Conservation (phyloP, 129 eudicot species). For the Calendula officinalis region DNA sequence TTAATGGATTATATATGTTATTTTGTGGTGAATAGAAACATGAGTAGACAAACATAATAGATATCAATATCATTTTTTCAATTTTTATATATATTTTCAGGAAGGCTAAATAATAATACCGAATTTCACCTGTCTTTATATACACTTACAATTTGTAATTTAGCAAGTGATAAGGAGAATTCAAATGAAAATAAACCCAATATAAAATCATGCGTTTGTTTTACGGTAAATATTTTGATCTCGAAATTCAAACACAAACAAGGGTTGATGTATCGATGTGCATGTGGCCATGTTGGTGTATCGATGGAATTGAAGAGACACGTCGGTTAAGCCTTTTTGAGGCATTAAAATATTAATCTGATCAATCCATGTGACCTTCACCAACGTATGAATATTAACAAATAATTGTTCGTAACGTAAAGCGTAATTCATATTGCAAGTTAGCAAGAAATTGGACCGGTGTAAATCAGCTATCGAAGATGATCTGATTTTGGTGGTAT, state of each 20-base stretch:
- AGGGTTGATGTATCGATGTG: conserved; percentile 35
- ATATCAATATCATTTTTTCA: no score
- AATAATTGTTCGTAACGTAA: conserved; percentile 23
- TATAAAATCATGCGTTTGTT: background rate
- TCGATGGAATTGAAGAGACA: conserved; percentile 33
- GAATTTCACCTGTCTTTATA: background rate
- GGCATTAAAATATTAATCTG: conserved; percentile 4
- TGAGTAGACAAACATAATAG: no score
- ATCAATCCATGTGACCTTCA: conserved; percentile 23
- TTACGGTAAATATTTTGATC: conserved; percentile 24
- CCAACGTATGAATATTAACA: conserved; percentile 14
- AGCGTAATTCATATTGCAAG: conserved; percentile 5
- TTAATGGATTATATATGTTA: no score
- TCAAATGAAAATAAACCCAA: background rate
- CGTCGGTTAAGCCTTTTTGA: conserved; percentile 27
- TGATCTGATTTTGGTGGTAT: conserved; percentile 23
- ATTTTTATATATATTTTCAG: no score
- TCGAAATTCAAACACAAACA: conserved; percentile 22
- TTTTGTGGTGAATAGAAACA: no score
- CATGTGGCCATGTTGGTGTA: conserved; percentile 36
- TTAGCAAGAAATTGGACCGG: background rate
- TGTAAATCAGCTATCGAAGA: conserved; percentile 14
- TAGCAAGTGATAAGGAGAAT: background rate
- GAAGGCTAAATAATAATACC: no score
- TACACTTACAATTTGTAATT: background rate